Evolutionary conservation across 2,329 filamentous ascomycete genomes (phyloP), one percentile per base, ranked within the genome.

Genomic region (Talaromyces sp.): DNA sequence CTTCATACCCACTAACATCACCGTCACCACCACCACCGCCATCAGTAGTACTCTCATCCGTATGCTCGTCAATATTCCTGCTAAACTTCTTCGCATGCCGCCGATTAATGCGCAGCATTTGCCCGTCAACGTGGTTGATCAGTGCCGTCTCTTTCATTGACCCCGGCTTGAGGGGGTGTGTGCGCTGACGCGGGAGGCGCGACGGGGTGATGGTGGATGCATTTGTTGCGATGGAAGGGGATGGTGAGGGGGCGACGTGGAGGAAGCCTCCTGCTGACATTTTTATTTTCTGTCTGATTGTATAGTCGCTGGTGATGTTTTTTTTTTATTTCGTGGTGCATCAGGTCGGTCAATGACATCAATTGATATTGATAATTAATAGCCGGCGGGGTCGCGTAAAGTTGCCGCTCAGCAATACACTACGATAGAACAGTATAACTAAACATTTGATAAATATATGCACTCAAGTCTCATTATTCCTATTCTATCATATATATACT

Each of bases 71-170:
- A 40, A 56, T 34, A 33, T 30, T 65, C 61, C 72, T 70, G 59
- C 72, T 75, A 60, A 79, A 78, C 64, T 83, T 81, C 71, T 83
- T 84, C 27, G 80, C 81, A 71, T 83, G 84, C 65, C 81, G 78
- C 27, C 79, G 76, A 65, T 79, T 83, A 50, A 85, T 81, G 44
- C 75, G 71, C 27, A 83, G 69, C 30, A 87, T 73, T 14, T 76
- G 77, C 52, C 78, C 76, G 64, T 88, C 85, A 14, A 87, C 76
- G 68, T 85, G 82, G 60, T 81, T 79, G 59, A 87, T 85, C 64
- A 87, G 79, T 5, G 79, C 76, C 40, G 79, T 81, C 69, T 89
- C 86, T 72, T 87, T 87, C 28, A 76, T 71, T 12, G 85, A 84
- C 33, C 86, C 86, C 0, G 83, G 73, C 47, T 77, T 78, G 7